A percentile compares a stretch with the other conserved stretches of the same genome.
Evolutionary conservation across 2,329 filamentous ascomycete genomes (phyloP).

Genomic region (Geosmithia flava): DNA sequence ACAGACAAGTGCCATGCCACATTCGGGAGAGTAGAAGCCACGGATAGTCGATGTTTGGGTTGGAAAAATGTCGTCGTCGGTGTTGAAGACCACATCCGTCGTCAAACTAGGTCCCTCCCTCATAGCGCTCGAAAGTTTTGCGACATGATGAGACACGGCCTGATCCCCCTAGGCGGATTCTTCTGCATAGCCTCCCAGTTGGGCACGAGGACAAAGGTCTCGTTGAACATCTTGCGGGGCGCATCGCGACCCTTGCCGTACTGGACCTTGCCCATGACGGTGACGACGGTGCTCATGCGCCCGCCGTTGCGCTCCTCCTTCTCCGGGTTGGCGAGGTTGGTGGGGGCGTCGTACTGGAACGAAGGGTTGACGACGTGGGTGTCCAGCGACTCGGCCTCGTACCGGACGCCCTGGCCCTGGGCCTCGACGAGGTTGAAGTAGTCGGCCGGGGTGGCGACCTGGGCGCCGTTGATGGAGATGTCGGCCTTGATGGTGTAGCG

Average conservation of each 20-base stretch:
- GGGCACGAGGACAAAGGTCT: constrained; percentile 71
- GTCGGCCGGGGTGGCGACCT: constrained; percentile 46
- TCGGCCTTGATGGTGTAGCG: constrained; percentile 45
- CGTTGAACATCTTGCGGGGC: constrained; percentile 59
- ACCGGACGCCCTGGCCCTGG: constrained; percentile 45
- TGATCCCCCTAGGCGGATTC: constrained; percentile 39
- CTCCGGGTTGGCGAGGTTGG: constrained; percentile 18
- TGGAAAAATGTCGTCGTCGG: neutral
- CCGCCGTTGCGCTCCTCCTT: constrained; percentile 36
- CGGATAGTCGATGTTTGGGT: too few relatives aligned
- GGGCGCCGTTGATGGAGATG: constrained; percentile 71
- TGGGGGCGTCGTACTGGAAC: constrained; percentile 43
- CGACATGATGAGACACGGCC: constrained; percentile 55
- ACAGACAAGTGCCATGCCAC: too few relatives aligned
- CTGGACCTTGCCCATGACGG: constrained; percentile 60
- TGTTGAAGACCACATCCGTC: neutral
- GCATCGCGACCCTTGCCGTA: constrained; percentile 53
- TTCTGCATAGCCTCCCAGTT: constrained; percentile 49
- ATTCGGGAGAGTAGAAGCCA: too few relatives aligned
- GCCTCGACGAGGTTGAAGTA: constrained; percentile 58
- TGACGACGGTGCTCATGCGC: constrained; percentile 59
- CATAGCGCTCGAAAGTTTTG: constrained; percentile 56
- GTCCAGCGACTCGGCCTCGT: constrained; percentile 66
- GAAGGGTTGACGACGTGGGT: constrained; percentile 65
- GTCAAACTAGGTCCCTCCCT: constrained; percentile 2